Conservation (phyloP, 1,284 basidiomycete genomes). For the Takashimella koratensis region DNA sequence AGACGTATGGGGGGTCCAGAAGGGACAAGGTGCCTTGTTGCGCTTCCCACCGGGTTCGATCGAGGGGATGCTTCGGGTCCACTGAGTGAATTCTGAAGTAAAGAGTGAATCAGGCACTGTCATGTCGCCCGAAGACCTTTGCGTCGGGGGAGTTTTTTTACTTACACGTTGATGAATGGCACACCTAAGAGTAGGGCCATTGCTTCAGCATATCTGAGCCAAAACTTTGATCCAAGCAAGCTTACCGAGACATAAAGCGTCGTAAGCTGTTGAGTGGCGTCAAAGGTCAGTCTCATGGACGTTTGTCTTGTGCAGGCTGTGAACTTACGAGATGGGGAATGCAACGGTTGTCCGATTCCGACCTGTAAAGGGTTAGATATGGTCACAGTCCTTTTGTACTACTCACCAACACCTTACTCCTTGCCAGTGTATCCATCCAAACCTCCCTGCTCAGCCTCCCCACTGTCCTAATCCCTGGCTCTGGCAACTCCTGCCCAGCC, state of each 20-base stretch:
- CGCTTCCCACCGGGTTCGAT: slow-evolving; percentile 41
- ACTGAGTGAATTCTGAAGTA: slow-evolving; percentile 22
- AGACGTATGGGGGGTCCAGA: slow-evolving; percentile 47
- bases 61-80: slow-evolving; percentile 36
- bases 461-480: slow-evolving; percentile 5
- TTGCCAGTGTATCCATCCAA: slow-evolving; percentile 8
- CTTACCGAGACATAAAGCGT: slow-evolving; percentile 50
- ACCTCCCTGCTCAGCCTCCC: slow-evolving; percentile 6
- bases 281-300: not conserved
- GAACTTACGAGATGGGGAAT: slow-evolving; percentile 13
- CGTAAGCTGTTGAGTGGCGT: slow-evolving; percentile 45
- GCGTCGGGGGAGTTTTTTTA: too few species aligned
- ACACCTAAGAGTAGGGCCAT: slow-evolving; percentile 41
- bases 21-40: slow-evolving; percentile 44
- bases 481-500: not conserved
- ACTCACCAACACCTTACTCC: slow-evolving; percentile 11
- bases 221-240: not conserved
- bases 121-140: too few species aligned
- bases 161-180: slow-evolving; percentile 49
- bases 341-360: slow-evolving; percentile 9
- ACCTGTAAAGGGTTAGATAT: too few species aligned
- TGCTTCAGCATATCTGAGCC: not conserved
- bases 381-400: too few species aligned
- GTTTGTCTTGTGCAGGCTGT: not conserved
- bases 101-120: not conserved